Evolutionary conservation across 768 basidiomycete species (phyloP).

Genomic region (Cubamyces lactineus): DNA sequence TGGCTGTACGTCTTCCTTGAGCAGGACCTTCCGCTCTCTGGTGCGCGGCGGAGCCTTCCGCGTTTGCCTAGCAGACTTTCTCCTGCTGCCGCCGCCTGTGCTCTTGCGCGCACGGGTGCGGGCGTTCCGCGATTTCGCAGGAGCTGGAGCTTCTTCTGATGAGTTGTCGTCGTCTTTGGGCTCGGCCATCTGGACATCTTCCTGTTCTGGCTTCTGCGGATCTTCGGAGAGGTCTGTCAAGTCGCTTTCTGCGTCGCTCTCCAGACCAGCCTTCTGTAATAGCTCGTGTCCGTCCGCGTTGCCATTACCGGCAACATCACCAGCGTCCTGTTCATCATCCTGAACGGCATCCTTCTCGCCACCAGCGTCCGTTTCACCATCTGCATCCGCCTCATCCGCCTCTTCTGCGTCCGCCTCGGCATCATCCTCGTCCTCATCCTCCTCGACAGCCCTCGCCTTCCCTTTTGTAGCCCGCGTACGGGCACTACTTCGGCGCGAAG

Average conservation of each 20-base stretch:
- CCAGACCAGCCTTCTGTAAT: constrained; percentile 54
- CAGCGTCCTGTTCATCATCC: constrained; percentile 21
- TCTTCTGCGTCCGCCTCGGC: constrained; percentile 27
- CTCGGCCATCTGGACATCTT: constrained; percentile 26
- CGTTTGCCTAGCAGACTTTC: constrained; percentile 6
- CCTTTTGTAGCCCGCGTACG: constrained; percentile 21
- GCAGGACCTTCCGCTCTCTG: neutral
- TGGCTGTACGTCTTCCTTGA: neutral
- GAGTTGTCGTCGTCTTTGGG: constrained; percentile 4
- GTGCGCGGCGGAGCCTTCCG: neutral
- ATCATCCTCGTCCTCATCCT: constrained; percentile 27
- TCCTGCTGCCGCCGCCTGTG: neutral
- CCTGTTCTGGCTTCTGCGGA: constrained; percentile 30
- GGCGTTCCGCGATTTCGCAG: neutral
- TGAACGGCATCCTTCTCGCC: constrained; percentile 18
- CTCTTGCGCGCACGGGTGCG: constrained; percentile 1
- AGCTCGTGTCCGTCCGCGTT: constrained; percentile 19
- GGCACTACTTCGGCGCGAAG: constrained; percentile 7
- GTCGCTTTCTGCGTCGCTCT: constrained; percentile 71
- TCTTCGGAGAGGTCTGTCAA: constrained; percentile 71
- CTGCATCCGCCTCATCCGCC: constrained; percentile 19
- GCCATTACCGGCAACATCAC: constrained; percentile 24
- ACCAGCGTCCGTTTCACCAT: constrained; percentile 11
- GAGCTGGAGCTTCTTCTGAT: neutral
- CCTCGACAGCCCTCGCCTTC: constrained; percentile 25